Base-by-base conservation (phyloP, 768 basidiomycete genomes). In the Phylloporus sp. region DNA sequence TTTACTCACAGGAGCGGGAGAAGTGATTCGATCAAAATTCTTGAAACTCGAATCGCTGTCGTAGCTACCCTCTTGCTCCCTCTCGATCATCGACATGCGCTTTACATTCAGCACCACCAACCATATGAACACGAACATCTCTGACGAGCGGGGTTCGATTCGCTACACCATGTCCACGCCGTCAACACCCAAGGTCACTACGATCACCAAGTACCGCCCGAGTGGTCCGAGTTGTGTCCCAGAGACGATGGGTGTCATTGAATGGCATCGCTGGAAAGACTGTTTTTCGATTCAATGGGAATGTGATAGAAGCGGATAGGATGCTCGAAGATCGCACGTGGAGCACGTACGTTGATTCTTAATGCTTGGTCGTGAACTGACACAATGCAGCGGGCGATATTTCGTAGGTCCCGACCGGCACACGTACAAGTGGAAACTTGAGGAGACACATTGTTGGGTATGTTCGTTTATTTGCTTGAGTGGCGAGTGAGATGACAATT, bases 401-500 rank as follows among this genome's bases (percentile, higher is more conserved):
- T 71, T 71, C 41, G 47, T 48, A 22, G 70, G 65, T 10, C 64
- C 58, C 0, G 61, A 70, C 43, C 56, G 51, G 2, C 54, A 42
- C 9, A 48, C 50, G 21, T 71, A 68, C 54, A 63, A 64, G 17
- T 71, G 69, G 70, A 57, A 56, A 21, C 21, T 66, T 9, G 57
- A 56, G 9, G 43, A 46, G 17, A 50, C 51, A 6, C 57, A 62
- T 6, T 61, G 61, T 13, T 54, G 57, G 59, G 67, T 64, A 41
- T 17, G 61, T 51, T 3, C 13, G 9, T n/a, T 21, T 9, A 15
- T 15, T 21, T 39, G 10, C 13, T 34, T 15, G 34, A 8, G 24
- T 18, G 33, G 17, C 24, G 28, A 17, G 9, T 22, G 24, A 4
- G 37, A 31, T 38, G 9, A 42, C 21, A 20, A n/a, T 26, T 9